phyloP scores from a whole-genome alignment of 1,139 yeast genomes.

The Blastobotrys proliferans region DNA sequence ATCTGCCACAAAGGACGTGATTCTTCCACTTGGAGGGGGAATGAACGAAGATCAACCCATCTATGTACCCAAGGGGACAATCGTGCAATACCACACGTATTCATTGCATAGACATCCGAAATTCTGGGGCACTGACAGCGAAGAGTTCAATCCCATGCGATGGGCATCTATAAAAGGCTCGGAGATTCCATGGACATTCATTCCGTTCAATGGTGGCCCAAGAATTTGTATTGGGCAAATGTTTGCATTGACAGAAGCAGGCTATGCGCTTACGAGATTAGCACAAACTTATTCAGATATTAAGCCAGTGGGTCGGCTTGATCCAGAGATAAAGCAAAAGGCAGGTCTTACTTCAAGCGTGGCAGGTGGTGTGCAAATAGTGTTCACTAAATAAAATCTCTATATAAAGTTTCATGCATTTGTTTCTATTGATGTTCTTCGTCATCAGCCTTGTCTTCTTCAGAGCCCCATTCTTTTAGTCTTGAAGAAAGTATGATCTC shows the following conservation, averaged over 20 bases:
- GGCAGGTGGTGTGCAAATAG: constrained; percentile 8
- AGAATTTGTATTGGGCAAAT: constrained; percentile 59
- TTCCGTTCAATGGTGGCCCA: constrained; percentile 61
- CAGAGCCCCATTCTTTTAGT: constrained; percentile 30
- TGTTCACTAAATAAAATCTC: neutral
- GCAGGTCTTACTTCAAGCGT: constrained; percentile 19
- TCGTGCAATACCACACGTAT: constrained; percentile 44
- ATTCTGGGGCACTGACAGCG: constrained; percentile 49
- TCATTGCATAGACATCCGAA: constrained; percentile 44
- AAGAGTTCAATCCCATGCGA: constrained; percentile 49
- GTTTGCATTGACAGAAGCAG: constrained; percentile 54
- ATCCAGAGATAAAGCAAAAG: constrained; percentile 10
- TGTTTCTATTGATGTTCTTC: neutral
- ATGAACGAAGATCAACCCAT: constrained; percentile 42
- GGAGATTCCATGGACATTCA: constrained; percentile 41
- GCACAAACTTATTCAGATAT: constrained; percentile 32
- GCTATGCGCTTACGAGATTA: constrained; percentile 44
- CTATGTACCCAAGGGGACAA: constrained; percentile 46
- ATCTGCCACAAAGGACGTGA: constrained; percentile 43
- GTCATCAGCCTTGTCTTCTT: constrained; percentile 8
- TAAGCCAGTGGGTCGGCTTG: neutral
- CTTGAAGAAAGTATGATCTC: constrained; percentile 26
- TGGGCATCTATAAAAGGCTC: constrained; percentile 36
- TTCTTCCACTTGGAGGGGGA: constrained; percentile 54
- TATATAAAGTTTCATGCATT: neutral